Base-by-base conservation (phyloP, 2,329 filamentous ascomycete species). In the Periconia sp. region DNA sequence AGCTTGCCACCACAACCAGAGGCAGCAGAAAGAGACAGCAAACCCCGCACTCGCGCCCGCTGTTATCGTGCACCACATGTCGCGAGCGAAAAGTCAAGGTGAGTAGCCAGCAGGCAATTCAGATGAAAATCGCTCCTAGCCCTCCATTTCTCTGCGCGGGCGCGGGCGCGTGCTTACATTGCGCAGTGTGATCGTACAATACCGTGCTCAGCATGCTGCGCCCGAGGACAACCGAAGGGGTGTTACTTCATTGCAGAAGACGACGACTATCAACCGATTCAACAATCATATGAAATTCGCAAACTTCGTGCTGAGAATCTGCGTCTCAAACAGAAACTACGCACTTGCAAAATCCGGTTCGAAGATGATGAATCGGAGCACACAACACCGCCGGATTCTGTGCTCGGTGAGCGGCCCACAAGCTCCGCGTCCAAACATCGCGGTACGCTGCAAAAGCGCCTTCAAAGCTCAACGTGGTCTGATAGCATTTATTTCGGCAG, bases 401-500 rank as follows among this genome's bases (percentile, higher is more conserved):
- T 54, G 12, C 24, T 45, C 7, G 56, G 29, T 38, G 61, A 59
- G 45, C 60, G 43, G 34, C 40, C 41, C 37, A 28, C 41, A 28
- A 53, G 38, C 12, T 38, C 59, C 31, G 52, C 55, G 8, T 50
- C 57, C n/a, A 65, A 53, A 50, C 52, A 53, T 21, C 55, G 61
- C 24, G 37, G 43, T 5, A 43, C 44, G 5, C 60, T 52, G 39
- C 70, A 73, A 42, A 63, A 57, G 35, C 65, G 69, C 3, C 75
- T 76, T 40, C 65, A 66, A 38, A 54, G 68, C 17, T 63, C 64
- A 16, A 71, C 73, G 42, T 65, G 68, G 46, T 59, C 69, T 23
- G 72, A 77, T 43, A 77, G 73, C 41, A 65, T 77, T 4, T 79
- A 78, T 55, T 78, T 78, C 56, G 76, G 75, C 6, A 74, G 71